These are phyloP conservation scores for Bryoerythrophyllum caledonicum DNA, from an alignment of 225 moss, liverwort and hornwort genomes.

Conservation along the genomic window DNA sequence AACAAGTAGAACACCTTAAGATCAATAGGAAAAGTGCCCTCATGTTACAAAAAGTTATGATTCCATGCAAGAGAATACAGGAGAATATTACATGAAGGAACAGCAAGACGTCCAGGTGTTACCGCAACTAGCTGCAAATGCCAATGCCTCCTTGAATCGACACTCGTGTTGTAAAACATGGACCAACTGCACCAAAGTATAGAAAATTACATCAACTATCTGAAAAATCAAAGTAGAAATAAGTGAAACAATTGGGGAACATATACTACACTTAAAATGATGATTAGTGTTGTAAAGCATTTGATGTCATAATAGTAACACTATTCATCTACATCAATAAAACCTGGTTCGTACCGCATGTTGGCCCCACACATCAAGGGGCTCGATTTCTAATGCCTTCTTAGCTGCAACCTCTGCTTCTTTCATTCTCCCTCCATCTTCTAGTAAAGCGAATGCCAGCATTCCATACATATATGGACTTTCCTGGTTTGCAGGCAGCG, in stretches of 20 bases:
- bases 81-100: constrained; percentile 58
- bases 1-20: background rate
- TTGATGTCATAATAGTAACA: too few species aligned
- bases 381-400: constrained; percentile 61
- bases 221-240: background rate
- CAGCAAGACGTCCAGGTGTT: constrained; percentile 66
- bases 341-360: constrained; percentile 71
- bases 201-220: constrained; percentile 7
- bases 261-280: too few species aligned
- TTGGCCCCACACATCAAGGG: constrained; percentile 77
- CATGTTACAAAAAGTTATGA: background rate
- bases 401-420: constrained; percentile 70
- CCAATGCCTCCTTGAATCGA: constrained; percentile 66
- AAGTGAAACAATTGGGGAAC: background rate
- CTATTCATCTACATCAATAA: too few species aligned
- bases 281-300: too few species aligned
- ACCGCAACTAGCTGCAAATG: constrained; percentile 52
- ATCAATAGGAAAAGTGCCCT: background rate
- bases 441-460: constrained; percentile 76
- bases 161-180: constrained; percentile 76
- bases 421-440: constrained; percentile 61
- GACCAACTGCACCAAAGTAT: constrained; percentile 50
- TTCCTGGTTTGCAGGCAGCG: constrained; percentile 58
- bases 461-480: constrained; percentile 77
- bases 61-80: background rate